phyloP scores from a whole-genome alignment of 164 flowering plant genomes.

The Chloranthus sessilifolius region DNA sequence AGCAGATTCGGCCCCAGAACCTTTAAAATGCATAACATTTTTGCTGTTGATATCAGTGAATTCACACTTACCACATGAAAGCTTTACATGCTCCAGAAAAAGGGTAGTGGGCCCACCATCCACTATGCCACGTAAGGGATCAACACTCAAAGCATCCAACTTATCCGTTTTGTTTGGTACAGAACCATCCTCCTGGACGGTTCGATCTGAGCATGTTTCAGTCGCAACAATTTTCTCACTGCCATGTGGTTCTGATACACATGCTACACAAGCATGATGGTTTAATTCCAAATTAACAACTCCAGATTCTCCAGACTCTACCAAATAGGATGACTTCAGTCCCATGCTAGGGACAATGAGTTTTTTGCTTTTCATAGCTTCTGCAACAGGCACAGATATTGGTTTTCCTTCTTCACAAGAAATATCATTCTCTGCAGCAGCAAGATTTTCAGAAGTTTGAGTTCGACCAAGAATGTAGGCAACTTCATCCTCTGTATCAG shows the following conservation, averaged over 20 bases:
- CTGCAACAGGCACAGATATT: slow-evolving; percentile 9
- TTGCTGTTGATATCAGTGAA: not conserved
- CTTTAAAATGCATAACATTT: not conserved
- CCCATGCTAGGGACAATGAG: slow-evolving; percentile 14
- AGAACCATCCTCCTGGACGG: slow-evolving; percentile 17
- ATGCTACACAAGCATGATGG: too few relatives aligned
- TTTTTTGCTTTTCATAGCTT: slow-evolving; percentile 14
- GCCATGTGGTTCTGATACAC: too few relatives aligned
- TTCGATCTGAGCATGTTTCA: slow-evolving; percentile 2
- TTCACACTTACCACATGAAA: not conserved
- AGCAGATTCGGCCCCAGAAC: slow-evolving; percentile 11
- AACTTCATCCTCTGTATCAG: slow-evolving; percentile 70
- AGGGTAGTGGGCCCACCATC: slow-evolving; percentile 16
- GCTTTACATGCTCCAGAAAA: too few relatives aligned
- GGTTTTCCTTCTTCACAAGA: slow-evolving; percentile 19
- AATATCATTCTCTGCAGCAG: slow-evolving; percentile 24
- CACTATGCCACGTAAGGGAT: slow-evolving; percentile 19
- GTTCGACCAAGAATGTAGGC: slow-evolving; percentile 51
- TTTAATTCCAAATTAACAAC: slow-evolving; percentile 9
- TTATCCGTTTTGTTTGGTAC: slow-evolving; percentile 6
- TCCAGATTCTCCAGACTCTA: slow-evolving; percentile 21
- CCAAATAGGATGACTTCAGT: slow-evolving; percentile 19
- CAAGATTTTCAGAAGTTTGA: slow-evolving; percentile 28
- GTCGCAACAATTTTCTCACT: slow-evolving; percentile 1
- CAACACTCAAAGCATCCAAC: slow-evolving; percentile 19